A percentile compares a stretch with the other conserved stretches of the same genome.
phyloP scores from a whole-genome alignment of 2,329 filamentous ascomycete species.

The Neofusicoccum cordaticola region DNA sequence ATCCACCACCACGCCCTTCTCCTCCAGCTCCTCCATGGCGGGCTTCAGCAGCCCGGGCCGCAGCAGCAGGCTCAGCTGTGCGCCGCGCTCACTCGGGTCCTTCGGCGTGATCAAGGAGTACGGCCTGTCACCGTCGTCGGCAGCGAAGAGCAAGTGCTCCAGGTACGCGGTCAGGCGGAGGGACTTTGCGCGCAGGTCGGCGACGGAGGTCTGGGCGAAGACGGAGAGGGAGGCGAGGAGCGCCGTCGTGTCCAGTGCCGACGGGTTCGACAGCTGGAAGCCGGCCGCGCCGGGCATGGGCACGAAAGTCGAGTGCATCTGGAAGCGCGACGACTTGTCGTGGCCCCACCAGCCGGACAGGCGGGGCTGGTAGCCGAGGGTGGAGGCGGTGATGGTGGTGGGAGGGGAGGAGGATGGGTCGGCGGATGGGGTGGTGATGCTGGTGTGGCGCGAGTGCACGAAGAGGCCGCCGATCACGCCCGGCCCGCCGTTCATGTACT shows the following conservation, averaged over 20 bases:
- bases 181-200: conserved; percentile 66
- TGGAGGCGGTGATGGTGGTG: conserved; percentile 22
- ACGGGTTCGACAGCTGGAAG: conserved; percentile 83
- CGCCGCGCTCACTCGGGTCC: conserved; percentile 66
- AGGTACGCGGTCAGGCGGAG: conserved; percentile 73
- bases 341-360: conserved; percentile 86
- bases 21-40: conserved; percentile 62
- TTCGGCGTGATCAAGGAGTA: conserved; percentile 66
- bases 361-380: conserved; percentile 58
- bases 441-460: conserved; percentile 72
- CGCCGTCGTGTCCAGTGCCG: conserved; percentile 73
- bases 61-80: conserved; percentile 74
- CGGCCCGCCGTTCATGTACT: conserved; percentile 85
- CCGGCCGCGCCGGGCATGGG: conserved; percentile 76
- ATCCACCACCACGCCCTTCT: conserved; percentile 72
- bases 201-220: conserved; percentile 70
- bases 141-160: conserved; percentile 59
- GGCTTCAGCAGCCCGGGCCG: conserved; percentile 66
- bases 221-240: conserved; percentile 70
- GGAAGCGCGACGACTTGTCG: conserved; percentile 72
- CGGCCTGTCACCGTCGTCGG: conserved; percentile 26
- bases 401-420: conserved; percentile 20
- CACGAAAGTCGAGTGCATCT: conserved; percentile 77
- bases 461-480: conserved; percentile 78
- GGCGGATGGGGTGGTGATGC: conserved; percentile 38